Conservation (phyloP, 2,329 filamentous ascomycete genomes). For the Lasiodiplodia gonubiensis region DNA sequence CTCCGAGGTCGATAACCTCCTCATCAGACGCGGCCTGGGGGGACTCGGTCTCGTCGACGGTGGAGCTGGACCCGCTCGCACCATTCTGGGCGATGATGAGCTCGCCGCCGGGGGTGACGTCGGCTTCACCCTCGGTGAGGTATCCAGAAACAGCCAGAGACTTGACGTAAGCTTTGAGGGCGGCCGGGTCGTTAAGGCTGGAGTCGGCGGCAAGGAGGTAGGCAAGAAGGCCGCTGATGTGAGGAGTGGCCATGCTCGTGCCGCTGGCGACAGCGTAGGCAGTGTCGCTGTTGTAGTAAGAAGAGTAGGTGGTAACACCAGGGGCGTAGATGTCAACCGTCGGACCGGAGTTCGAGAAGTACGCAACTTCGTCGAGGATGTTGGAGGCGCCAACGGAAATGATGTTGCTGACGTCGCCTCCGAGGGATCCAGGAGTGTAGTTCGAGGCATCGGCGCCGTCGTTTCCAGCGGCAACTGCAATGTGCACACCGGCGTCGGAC, state of each 20-base stretch:
- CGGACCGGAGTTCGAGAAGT: constrained; percentile 46
- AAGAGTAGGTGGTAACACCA: constrained; percentile 47
- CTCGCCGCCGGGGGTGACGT: constrained; percentile 1
- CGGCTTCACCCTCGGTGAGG: constrained; percentile 9
- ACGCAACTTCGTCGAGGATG: constrained; percentile 38
- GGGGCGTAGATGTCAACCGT: constrained; percentile 47
- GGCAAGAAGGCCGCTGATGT: constrained; percentile 69
- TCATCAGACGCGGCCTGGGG: not conserved
- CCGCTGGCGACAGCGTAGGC: constrained; percentile 57
- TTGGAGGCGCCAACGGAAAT: constrained; percentile 48
- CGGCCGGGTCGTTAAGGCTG: constrained; percentile 35
- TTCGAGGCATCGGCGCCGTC: constrained; percentile 36
- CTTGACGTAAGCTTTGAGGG: constrained; percentile 16
- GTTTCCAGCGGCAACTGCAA: constrained; percentile 45
- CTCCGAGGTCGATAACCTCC: constrained; percentile 18
- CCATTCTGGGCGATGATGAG: constrained; percentile 28
- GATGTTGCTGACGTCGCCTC: constrained; percentile 41
- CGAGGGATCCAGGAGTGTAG: constrained; percentile 40
- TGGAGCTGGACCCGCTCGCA: constrained; percentile 9
- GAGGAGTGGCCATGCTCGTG: constrained; percentile 68
- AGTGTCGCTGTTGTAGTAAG: constrained; percentile 48
- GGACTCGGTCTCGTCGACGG: not conserved
- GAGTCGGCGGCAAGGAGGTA: constrained; percentile 59
- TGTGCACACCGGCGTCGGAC: constrained; percentile 21
- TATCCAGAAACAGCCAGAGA: constrained; percentile 12